Evolutionary conservation across 192 early-diverging fungal genomes (phyloP).

Genomic region (Podila minutissima): DNA sequence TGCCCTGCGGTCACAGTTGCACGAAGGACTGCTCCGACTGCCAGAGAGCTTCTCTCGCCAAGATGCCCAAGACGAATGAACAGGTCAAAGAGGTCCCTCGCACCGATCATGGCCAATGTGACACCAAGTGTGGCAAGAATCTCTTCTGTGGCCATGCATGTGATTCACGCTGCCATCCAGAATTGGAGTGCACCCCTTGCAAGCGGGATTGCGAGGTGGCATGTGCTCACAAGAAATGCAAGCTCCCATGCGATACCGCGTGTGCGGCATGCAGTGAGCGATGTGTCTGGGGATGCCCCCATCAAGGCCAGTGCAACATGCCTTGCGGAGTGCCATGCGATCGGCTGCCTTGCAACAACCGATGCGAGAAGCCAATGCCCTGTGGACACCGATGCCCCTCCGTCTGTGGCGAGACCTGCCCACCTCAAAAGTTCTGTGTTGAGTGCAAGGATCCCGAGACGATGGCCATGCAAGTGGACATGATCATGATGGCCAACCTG

Average conservation of each 20-base stretch:
- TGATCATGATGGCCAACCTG: constrained; percentile 39
- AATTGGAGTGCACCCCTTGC: constrained; percentile 56
- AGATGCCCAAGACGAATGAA: background rate
- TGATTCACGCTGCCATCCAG: constrained; percentile 10
- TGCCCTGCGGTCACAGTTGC: constrained; percentile 57
- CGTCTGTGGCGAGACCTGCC: constrained; percentile 59
- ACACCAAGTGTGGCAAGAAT: constrained; percentile 35
- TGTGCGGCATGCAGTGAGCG: constrained; percentile 57
- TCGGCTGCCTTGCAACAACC: constrained; percentile 64
- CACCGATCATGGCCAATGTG: constrained; percentile 46
- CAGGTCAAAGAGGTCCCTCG: background rate
- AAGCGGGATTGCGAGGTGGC: constrained; percentile 32
- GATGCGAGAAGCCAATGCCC: constrained; percentile 53
- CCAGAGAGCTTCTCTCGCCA: background rate
- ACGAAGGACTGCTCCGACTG: constrained; percentile 51
- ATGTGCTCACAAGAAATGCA: constrained; percentile 57
- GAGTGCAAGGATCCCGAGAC: constrained; percentile 33
- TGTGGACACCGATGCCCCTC: constrained; percentile 63
- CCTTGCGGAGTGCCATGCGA: constrained; percentile 66
- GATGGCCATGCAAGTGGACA: constrained; percentile 35
- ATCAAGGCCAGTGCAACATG: constrained; percentile 56
- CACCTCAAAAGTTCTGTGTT: constrained; percentile 34
- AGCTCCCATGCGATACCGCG: constrained; percentile 34
- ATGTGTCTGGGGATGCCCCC: constrained; percentile 64
- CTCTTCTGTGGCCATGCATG: constrained; percentile 52